These are phyloP conservation scores for Fusarium sororula DNA, from an alignment of 2,329 filamentous ascomycete genomes.

Conservation along the genomic window DNA sequence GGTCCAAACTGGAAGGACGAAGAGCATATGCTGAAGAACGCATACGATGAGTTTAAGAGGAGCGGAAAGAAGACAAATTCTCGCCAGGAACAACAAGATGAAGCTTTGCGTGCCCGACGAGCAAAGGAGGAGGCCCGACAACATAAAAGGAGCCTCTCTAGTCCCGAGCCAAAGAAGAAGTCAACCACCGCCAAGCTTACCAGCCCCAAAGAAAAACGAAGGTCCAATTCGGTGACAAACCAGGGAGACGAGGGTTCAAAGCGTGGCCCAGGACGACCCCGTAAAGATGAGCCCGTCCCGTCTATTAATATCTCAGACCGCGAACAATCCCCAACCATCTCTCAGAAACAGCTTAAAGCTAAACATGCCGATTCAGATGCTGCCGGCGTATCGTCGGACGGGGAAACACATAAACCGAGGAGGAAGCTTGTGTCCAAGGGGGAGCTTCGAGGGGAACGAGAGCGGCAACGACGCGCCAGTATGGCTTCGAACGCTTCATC, in stretches of 20 bases:
- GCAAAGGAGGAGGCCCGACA: constrained; percentile 55
- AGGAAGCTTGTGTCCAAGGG: constrained; percentile 71
- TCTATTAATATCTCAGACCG: constrained; percentile 61
- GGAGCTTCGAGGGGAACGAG: constrained; percentile 67
- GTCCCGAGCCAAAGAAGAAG: constrained; percentile 61
- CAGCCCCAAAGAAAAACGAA: constrained; percentile 61
- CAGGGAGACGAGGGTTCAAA: constrained; percentile 61
- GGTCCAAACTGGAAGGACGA: constrained; percentile 94
- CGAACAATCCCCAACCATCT: constrained; percentile 59
- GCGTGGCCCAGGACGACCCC: constrained; percentile 62
- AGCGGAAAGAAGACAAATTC: constrained; percentile 63
- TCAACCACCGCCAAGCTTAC: constrained; percentile 46
- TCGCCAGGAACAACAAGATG: constrained; percentile 55
- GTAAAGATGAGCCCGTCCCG: constrained; percentile 63
- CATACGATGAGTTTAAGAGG: constrained; percentile 73
- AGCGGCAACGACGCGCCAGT: constrained; percentile 67
- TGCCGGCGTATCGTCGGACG: constrained; percentile 63
- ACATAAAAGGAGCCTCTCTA: constrained; percentile 59
- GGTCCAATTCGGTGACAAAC: constrained; percentile 53
- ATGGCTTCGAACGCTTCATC: constrained; percentile 65
- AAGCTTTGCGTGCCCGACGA: constrained; percentile 55
- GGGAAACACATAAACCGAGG: constrained; percentile 66
- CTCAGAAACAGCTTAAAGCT: constrained; percentile 60
- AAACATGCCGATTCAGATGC: constrained; percentile 65
- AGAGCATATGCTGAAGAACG: constrained; percentile 78